Percentiles rank a stretch among this genome's conserved stretches.
phyloP scores from a whole-genome alignment of 441 rosid genomes.

The Omphalea diandra region DNA sequence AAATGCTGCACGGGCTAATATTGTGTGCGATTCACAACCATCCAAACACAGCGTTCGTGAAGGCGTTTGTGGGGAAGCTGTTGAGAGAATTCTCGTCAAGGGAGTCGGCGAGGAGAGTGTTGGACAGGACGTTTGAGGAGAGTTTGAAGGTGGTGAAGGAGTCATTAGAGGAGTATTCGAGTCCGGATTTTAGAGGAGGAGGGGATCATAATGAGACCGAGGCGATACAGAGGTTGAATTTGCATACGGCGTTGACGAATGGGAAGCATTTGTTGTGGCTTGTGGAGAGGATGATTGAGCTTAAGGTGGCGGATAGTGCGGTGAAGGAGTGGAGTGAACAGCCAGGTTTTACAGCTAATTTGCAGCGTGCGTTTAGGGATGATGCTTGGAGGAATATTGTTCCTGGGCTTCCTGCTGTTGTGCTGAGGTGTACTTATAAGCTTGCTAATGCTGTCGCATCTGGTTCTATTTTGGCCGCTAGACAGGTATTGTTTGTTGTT shows the following conservation, averaged over 20 bases:
- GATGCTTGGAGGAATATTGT: slow-evolving; percentile 70
- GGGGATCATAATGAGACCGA: slow-evolving; percentile 72
- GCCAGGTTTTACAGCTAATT: slow-evolving; percentile 50
- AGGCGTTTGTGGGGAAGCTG: slow-evolving; percentile 66
- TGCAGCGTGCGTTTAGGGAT: slow-evolving; percentile 63
- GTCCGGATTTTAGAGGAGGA: slow-evolving; percentile 69
- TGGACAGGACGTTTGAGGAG: slow-evolving; percentile 53
- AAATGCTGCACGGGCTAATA: slow-evolving; percentile 62
- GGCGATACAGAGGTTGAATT: slow-evolving; percentile 66
- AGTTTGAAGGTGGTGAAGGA: slow-evolving; percentile 63
- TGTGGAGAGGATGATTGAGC: slow-evolving; percentile 80
- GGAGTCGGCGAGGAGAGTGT: slow-evolving; percentile 51
- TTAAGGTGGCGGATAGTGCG: slow-evolving; percentile 63
- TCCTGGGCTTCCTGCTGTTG: slow-evolving; percentile 59
- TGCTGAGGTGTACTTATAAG: slow-evolving; percentile 58
- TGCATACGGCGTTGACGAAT: slow-evolving; percentile 64
- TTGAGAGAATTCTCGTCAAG: slow-evolving; percentile 53
- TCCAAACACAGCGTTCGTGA: slow-evolving; percentile 54
- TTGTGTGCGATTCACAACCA: slow-evolving; percentile 48
- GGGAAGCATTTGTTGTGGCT: slow-evolving; percentile 68
- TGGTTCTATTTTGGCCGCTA: slow-evolving; percentile 58
- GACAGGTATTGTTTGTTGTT: slow-evolving; percentile 42
- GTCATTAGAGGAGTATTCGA: slow-evolving; percentile 66
- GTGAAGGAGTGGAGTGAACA: slow-evolving; percentile 77
- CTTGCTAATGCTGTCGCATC: slow-evolving; percentile 65